Evolutionary conservation across 2,329 filamentous ascomycete species (phyloP).

Genomic region (Diplodia intermedia): DNA sequence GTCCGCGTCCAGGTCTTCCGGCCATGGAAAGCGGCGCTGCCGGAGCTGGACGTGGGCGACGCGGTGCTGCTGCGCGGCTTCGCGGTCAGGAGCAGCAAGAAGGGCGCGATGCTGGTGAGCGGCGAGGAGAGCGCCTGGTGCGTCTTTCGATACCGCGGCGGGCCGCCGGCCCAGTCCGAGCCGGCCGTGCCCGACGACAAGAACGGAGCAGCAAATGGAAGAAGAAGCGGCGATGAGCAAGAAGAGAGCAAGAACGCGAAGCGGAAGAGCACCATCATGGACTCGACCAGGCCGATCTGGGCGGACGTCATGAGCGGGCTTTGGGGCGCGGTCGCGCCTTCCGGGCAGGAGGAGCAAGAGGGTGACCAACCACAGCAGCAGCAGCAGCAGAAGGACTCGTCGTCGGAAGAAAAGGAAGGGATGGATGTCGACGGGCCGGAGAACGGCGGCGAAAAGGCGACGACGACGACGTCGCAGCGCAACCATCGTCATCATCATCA

Average conservation of each 20-base stretch:
- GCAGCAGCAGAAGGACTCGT: background rate
- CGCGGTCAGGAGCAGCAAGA: conserved; percentile 50
- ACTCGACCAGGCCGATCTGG: conserved; percentile 39
- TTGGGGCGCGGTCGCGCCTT: conserved; percentile 6
- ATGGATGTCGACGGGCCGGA: background rate
- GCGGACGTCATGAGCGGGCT: conserved; percentile 38
- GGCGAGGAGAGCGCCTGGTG: conserved; percentile 56
- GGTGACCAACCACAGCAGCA: background rate
- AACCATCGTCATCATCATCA: background rate
- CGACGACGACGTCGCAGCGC: background rate
- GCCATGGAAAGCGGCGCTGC: conserved; percentile 52
- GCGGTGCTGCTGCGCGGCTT: conserved; percentile 54
- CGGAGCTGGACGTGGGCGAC: conserved; percentile 51
- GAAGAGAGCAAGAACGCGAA: background rate
- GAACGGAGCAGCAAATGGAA: background rate
- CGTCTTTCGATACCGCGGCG: conserved; percentile 50
- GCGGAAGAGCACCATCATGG: conserved; percentile 8
- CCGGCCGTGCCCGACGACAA: background rate
- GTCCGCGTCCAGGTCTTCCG: conserved; percentile 52
- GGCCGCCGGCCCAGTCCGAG: background rate
- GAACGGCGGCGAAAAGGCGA: too few relatives aligned
- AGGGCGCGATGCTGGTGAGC: conserved; percentile 47
- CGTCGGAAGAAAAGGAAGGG: background rate
- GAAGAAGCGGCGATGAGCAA: background rate
- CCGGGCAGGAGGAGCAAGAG: conserved; percentile 14